phyloP scores from a whole-genome alignment of 2,329 filamentous ascomycete genomes.

The Dothideomycetes sp. region DNA sequence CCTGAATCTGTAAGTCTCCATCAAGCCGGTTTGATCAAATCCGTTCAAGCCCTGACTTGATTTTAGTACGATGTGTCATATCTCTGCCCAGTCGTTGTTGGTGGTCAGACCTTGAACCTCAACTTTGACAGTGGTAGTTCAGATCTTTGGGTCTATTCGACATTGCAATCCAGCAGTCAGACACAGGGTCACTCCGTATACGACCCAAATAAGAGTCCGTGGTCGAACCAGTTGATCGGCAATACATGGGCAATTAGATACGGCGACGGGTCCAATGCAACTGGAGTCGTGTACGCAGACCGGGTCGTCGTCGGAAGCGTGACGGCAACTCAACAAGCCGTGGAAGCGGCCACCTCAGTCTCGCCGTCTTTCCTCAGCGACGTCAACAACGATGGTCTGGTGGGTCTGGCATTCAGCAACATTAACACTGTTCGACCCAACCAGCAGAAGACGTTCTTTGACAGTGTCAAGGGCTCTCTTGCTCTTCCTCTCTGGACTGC shows the following conservation, averaged over 20 bases:
- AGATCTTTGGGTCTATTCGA: conserved; percentile 62
- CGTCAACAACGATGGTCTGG: conserved; percentile 47
- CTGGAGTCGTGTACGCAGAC: conserved; percentile 57
- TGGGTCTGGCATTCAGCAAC: conserved; percentile 51
- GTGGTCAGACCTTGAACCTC: conserved; percentile 52
- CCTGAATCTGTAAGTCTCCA: conserved; percentile 19
- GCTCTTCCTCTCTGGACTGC: conserved; percentile 49
- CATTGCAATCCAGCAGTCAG: conserved; percentile 42
- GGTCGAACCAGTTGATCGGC: conserved; percentile 38
- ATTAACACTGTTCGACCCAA: conserved; percentile 49
- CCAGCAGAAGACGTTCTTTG: conserved; percentile 50
- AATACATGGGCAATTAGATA: conserved; percentile 54
- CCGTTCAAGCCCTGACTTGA: background rate
- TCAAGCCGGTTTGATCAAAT: too few species aligned
- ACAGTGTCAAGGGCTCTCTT: conserved; percentile 46
- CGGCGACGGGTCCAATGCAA: conserved; percentile 55
- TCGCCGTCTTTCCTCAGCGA: conserved; percentile 46
- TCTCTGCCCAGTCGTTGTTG: conserved; percentile 51
- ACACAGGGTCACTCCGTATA: conserved; percentile 51
- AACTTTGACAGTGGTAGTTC: conserved; percentile 64
- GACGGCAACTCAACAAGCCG: conserved; percentile 51
- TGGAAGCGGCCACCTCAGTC: conserved; percentile 55
- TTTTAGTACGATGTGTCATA: conserved; percentile 22
- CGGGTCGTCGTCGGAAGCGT: conserved; percentile 53
- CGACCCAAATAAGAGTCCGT: conserved; percentile 37